phyloP scores from a whole-genome alignment of 2,329 filamentous ascomycete genomes.

The Nigrospora oryzae region DNA sequence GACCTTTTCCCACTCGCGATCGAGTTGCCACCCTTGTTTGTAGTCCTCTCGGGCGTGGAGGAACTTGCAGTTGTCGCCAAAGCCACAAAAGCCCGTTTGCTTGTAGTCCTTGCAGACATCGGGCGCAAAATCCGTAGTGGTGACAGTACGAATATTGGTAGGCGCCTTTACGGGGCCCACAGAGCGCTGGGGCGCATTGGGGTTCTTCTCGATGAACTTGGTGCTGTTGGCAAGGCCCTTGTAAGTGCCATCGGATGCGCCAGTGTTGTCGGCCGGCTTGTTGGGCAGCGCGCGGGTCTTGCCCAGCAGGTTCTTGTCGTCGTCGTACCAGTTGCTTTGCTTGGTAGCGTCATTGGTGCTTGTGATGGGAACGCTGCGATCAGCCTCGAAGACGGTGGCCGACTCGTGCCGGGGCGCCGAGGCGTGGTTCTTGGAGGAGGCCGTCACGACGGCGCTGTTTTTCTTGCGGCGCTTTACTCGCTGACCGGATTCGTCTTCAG shows the following conservation, averaged over 20 bases:
- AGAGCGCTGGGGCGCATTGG: conserved; percentile 58
- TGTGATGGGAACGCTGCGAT: conserved; percentile 54
- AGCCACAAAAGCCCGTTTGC: conserved; percentile 62
- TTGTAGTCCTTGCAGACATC: conserved; percentile 97
- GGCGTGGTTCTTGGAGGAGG: conserved; percentile 45
- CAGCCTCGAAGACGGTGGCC: conserved; percentile 48
- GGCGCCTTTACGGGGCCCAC: conserved; percentile 85
- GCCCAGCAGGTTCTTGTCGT: conserved; percentile 54
- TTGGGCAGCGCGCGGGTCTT: conserved; percentile 34
- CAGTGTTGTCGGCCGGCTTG: conserved; percentile 1
- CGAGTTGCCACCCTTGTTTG: conserved; percentile 91
- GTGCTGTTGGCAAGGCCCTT: conserved; percentile 66
- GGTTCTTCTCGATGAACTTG: conserved; percentile 73
- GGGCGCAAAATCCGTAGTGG: conserved; percentile 80
- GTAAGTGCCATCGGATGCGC: conserved; percentile 57
- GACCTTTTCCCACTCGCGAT: conserved; percentile 84
- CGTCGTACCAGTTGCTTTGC: conserved; percentile 81
- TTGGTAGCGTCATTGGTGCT: conserved; percentile 83
- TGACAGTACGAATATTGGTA: conserved; percentile 84
- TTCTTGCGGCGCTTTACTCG: conserved; percentile 73
- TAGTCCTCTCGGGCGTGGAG: conserved; percentile 70
- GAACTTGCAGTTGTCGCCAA: conserved; percentile 76
- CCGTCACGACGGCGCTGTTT: conserved; percentile 55
- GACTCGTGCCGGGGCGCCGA: conserved; percentile 28
- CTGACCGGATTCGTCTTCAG: conserved; percentile 68